These are phyloP conservation scores for Plasmopara muralis DNA, from an alignment of 352 stramenopile species.

Conservation along the genomic window DNA sequence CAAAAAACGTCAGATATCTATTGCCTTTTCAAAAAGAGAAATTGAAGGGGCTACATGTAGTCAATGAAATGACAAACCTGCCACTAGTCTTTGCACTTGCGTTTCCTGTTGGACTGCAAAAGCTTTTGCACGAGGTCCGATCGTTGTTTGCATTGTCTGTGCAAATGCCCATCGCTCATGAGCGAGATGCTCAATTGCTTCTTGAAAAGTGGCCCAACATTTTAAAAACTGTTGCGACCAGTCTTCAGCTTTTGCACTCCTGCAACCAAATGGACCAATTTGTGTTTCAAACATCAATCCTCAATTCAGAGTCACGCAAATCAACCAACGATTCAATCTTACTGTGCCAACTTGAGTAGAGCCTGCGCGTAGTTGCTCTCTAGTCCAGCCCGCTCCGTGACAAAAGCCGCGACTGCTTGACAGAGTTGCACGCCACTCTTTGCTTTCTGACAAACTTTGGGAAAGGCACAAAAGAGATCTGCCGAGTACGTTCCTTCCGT, in stretches of 20 bases:
- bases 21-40: not conserved
- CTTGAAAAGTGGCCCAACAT: slow-evolving; percentile 50
- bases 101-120: slow-evolving; percentile 69
- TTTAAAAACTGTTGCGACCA: slow-evolving; percentile 57
- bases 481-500: slow-evolving; percentile 42
- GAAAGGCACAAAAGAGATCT: slow-evolving; percentile 66
- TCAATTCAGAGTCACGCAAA: not conserved
- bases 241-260: slow-evolving; percentile 52
- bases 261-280: slow-evolving; percentile 5
- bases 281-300: not conserved
- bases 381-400: slow-evolving; percentile 48
- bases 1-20: slow-evolving; percentile 6
- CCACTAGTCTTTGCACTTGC: slow-evolving; percentile 67
- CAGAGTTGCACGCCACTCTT: slow-evolving; percentile 73
- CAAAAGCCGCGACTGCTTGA: slow-evolving; percentile 55
- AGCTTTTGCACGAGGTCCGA: slow-evolving; percentile 49
- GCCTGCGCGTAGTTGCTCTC: slow-evolving; percentile 59
- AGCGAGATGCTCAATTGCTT: slow-evolving; percentile 44
- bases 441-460: slow-evolving; percentile 63
- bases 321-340: not conserved
- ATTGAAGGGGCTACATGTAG: not conserved
- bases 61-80: slow-evolving; percentile 29
- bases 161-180: slow-evolving; percentile 55
- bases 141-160: slow-evolving; percentile 50
- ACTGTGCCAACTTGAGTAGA: slow-evolving; percentile 58